phyloP scores from a whole-genome alignment of 2,329 filamentous ascomycete genomes.

The Xylaria sp. region DNA sequence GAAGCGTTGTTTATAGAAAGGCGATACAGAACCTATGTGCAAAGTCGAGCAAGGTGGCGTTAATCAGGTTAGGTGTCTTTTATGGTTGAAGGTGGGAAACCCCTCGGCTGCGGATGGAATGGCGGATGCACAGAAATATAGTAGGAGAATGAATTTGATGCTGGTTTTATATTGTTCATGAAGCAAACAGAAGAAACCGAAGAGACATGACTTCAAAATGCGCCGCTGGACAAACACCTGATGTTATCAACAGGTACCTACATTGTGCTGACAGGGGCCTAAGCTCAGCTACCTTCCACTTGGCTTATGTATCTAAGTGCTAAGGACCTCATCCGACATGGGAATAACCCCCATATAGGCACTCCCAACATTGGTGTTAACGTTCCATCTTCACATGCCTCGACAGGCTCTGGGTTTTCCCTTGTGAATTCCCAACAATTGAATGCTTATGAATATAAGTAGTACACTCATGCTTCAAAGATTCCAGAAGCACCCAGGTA shows the following conservation, averaged over 20 bases:
- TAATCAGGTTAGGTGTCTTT: slow-evolving; percentile 24
- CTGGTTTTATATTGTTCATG: not conserved
- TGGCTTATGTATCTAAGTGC: not conserved
- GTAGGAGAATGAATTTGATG: not conserved
- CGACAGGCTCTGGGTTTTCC: too few relatives aligned
- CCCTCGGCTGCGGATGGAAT: not conserved
- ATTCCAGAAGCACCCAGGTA: too few relatives aligned
- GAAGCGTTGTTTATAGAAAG: slow-evolving; percentile 7
- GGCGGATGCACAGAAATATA: not conserved
- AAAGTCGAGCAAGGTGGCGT: not conserved
- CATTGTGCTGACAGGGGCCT: not conserved
- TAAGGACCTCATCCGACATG: not conserved
- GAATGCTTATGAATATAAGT: too few relatives aligned
- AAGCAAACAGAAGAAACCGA: not conserved
- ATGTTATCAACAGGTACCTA: not conserved
- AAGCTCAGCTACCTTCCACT: not conserved
- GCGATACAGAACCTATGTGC: not conserved
- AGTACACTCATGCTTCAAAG: too few relatives aligned
- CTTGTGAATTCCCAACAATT: too few relatives aligned
- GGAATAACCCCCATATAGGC: not conserved
- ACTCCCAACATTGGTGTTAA: not conserved
- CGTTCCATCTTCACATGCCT: too few relatives aligned
- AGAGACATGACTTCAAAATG: not conserved
- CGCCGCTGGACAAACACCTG: not conserved
- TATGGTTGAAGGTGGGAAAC: not conserved